Percentiles rank a stretch among this genome's conserved stretches.
Conservation (phyloP, 2,329 filamentous ascomycete species). For the Fusarium sp. region DNA sequence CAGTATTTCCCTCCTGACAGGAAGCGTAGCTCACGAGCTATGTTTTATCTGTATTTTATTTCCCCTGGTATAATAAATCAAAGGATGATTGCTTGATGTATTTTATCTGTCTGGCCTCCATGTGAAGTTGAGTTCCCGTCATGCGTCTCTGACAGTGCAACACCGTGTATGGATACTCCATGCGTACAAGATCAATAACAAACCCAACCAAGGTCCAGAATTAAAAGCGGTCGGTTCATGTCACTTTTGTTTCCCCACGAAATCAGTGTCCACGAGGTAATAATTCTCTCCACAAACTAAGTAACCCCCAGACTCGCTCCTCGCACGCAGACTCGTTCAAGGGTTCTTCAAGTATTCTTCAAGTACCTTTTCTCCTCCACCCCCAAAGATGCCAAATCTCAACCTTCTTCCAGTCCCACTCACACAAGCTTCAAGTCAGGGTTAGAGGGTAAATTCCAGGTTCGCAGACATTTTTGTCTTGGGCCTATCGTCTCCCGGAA, state of each 20-base stretch:
- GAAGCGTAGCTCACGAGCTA: conserved; percentile 13
- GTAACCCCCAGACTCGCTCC: conserved; percentile 14
- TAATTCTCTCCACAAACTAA: conserved; percentile 25
- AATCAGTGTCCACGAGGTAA: conserved; percentile 20
- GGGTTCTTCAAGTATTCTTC: conserved; percentile 31
- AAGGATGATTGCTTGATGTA: not conserved
- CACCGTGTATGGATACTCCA: not conserved
- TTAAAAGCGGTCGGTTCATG: conserved; percentile 16
- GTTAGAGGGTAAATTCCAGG: conserved; percentile 23
- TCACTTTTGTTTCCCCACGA: conserved; percentile 30
- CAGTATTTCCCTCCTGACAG: conserved; percentile 22
- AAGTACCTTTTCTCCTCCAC: conserved; percentile 34
- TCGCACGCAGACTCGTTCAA: not conserved
- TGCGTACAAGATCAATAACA: conserved; percentile 6
- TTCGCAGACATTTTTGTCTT: conserved; percentile 21
- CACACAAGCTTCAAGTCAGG: conserved; percentile 18
- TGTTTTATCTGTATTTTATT: conserved; percentile 5
- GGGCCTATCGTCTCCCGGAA: conserved; percentile 40
- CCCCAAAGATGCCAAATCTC: conserved; percentile 14
- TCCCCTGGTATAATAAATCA: not conserved
- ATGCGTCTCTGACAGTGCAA: conserved; percentile 4
- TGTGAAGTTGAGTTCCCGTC: not conserved
- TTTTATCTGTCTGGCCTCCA: too few relatives aligned
- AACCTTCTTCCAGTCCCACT: conserved; percentile 32
- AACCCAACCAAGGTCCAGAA: conserved; percentile 7